Base-by-base conservation (phyloP, 169 alveolate species). In the Plasmodium relictum region DNA sequence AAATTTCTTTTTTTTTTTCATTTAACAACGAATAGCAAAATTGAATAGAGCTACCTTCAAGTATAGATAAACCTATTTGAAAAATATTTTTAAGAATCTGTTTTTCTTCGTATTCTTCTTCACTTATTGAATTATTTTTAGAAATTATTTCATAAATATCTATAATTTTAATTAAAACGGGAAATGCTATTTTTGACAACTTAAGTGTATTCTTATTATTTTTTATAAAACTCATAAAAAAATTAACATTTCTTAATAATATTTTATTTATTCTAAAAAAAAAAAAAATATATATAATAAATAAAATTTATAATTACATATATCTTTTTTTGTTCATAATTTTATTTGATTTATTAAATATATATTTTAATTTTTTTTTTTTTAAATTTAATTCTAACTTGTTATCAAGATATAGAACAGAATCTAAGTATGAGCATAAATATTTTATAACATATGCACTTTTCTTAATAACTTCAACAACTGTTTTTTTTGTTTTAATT, bases 351-450 rank as follows among this genome's bases (percentile, higher is more conserved):
- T 22, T 45, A n/a, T 10, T 45, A 1, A 10, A 31, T 9, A 62
- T 8, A 16, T 26, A 62, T 62, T 26, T 62, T 7, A 14, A 8
- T 62, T 62, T 31, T 14, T 9, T 31, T 63, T 20, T 63, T 63
- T 31, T 63, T 26, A 20, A 1, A 2, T 66, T 66, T 66, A 66
- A 66, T 22, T n/a, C 26, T 24, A 50, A 80, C 89, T 80, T 80
- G 89, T 63, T 80, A 58, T 68, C 80, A 70, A 80, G 80, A 14
- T 65, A 80, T 26, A 80, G 7, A 37, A 80, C 58, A 14, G 73
- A 80, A 61, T 80, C 89, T 61, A 80, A 16, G 24, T 80, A 80
- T 7, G 83, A 48, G 39, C 89, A 80, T 7, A 80, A 80, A 66
- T 65, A 80, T 24, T 52, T 24, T 61, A 80, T 66, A 12, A 71